Base-by-base conservation (phyloP, 2,329 filamentous ascomycete species). In the Cladosporium sp. region DNA sequence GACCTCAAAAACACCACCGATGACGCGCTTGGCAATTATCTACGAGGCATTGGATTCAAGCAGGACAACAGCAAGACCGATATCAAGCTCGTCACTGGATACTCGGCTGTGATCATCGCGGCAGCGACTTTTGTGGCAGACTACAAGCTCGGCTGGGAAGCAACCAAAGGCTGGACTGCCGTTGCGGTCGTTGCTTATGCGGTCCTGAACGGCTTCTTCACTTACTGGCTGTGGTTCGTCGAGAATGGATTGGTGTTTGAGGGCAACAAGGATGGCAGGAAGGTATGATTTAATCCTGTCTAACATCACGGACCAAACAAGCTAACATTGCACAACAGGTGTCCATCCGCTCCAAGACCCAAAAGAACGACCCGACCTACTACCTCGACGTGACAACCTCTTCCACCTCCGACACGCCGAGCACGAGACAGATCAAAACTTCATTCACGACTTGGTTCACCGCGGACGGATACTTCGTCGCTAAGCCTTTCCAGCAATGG, bases 1-100 rank as follows among this genome's bases (percentile, higher is more conserved):
- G 93, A 97, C 68, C 85, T 99, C 57, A 97, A 97, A 73, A 95
- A 93, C 74, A 95, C 91, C 34, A 89, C 88, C 59, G 93, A 99
- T 74, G 93, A 99, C 73, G 89, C 91, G 51, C 85, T 99, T 53
- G 84, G 88, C 53, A 90, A 93, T 73, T 97, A 97, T 75, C 84
- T 99, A 56, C 92, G 89, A 71, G 88, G 84, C 27, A 83, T 97
- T 68, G 84, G 79, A 59, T 96, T 96, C 77, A 80, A 75, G 56
- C 90, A 95, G 71, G 84, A 87, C 57, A 86, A 97, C 73, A 79
- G 72, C 52, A 83, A 93, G 42, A 83, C 84, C 62, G 91, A 97
- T 64, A 80, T 95, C 42, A 88, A 89, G 48, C 83, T 99, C 40
- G 79, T 76, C 0, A 77, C 99, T 7, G 93, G 93, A 56, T 97